Percentiles rank a stretch among this genome's conserved stretches.
These are phyloP conservation scores for Coelastrella sp. DNA, from an alignment of 139 green algal species.

Conservation along the genomic window DNA sequence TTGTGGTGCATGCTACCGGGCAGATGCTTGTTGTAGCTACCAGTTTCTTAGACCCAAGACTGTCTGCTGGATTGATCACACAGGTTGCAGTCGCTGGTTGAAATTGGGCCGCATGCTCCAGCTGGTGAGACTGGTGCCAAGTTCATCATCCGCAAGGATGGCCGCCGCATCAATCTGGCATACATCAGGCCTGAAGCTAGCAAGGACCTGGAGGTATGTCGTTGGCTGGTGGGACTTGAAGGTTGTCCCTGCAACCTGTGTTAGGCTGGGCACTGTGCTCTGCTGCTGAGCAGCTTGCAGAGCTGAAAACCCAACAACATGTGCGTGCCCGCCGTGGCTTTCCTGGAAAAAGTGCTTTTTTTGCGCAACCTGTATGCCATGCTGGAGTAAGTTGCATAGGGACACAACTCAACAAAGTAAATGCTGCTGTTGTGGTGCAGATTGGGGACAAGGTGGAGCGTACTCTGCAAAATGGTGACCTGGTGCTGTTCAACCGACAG, in stretches of 20 bases:
- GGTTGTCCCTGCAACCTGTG: too few relatives aligned
- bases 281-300: neutral
- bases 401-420: too few relatives aligned
- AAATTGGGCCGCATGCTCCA: constrained; percentile 96
- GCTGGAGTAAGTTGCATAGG: neutral
- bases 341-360: neutral
- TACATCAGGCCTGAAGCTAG: constrained; percentile 75
- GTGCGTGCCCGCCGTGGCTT: too few relatives aligned
- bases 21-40: too few relatives aligned
- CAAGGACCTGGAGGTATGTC: constrained; percentile 53
- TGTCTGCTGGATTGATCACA: neutral
- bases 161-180: constrained; percentile 93
- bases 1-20: too few relatives aligned
- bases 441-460: constrained; percentile 87
- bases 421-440: constrained; percentile 1
- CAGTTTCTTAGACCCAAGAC: too few relatives aligned
- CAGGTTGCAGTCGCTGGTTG: constrained; percentile 90
- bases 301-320: neutral
- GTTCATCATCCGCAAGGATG: constrained; percentile 98
- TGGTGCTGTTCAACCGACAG: constrained; percentile 99
- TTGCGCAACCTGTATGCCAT: neutral
- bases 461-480: constrained; percentile 95
- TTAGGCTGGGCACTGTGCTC: neutral
- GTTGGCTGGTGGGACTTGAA: too few relatives aligned
- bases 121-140: constrained; percentile 95